Conservation (phyloP, 768 basidiomycete species). For the Sporobolomyces roseus region DNA sequence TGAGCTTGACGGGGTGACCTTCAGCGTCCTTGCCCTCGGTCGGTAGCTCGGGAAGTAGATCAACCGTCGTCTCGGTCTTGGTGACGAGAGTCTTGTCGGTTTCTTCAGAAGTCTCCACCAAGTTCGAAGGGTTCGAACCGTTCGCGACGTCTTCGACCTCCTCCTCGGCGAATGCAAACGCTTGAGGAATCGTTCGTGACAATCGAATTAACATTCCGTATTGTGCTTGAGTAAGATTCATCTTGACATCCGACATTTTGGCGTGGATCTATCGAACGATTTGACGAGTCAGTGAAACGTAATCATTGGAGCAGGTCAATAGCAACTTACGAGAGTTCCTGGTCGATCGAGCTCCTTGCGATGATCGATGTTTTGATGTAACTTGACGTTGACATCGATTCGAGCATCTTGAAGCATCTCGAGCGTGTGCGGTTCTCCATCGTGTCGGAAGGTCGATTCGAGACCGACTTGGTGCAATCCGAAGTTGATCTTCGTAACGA, state of each 20-base stretch:
- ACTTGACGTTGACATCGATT: constrained; percentile 64
- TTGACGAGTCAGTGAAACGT: neutral
- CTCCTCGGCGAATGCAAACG: constrained; percentile 58
- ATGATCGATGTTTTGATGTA: constrained; percentile 60
- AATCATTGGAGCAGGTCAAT: too few species aligned
- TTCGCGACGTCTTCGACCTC: constrained; percentile 46
- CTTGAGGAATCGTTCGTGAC: constrained; percentile 64
- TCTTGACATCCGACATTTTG: constrained; percentile 74
- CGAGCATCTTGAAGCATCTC: constrained; percentile 91
- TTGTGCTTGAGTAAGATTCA: constrained; percentile 78
- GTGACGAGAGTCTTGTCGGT: neutral
- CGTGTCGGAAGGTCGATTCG: constrained; percentile 62
- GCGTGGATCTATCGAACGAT: constrained; percentile 58
- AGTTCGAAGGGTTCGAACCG: constrained; percentile 10
- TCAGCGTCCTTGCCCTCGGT: constrained; percentile 42
- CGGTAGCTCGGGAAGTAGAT: constrained; percentile 51
- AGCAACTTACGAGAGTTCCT: constrained; percentile 64
- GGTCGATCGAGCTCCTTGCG: constrained; percentile 58
- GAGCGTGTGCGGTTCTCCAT: constrained; percentile 57
- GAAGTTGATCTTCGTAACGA: constrained; percentile 63
- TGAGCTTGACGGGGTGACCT: constrained; percentile 52
- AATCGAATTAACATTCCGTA: constrained; percentile 68
- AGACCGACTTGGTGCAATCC: constrained; percentile 79
- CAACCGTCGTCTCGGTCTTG: constrained; percentile 38
- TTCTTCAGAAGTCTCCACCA: constrained; percentile 18